Base-by-base conservation (phyloP, 768 basidiomycete genomes). In the Cantharellus cinnabarinus region DNA sequence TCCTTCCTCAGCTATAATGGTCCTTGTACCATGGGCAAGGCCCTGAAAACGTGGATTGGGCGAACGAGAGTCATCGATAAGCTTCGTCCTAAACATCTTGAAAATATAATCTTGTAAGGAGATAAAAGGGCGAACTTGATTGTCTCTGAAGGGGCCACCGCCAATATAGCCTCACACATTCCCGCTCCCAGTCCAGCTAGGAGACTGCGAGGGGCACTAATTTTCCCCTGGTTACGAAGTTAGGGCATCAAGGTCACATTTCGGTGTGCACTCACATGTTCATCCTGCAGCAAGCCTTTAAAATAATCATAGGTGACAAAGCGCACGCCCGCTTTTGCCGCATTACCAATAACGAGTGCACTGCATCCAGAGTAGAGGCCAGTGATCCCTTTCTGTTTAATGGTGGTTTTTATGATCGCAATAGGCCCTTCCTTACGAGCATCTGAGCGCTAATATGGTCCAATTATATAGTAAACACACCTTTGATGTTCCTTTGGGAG, bases 61-160 rank as follows among this genome's bases (percentile, higher is more conserved):
- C 20, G 82, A 80, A 68, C 90, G 89, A 2, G 89, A 80, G 64
- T 98, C 95, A 66, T 91, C 91, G 60, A 99, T 93, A 59, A 98
- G 78, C 68, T 99, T 99, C 34, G 95, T 99, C 68, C 94, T 98
- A 63, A 4, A n/a, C 1, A 38, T 41, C 34, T 38, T 57, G 60
- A 20, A 51, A 39, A 4, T 35, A 34, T 54, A 5, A 50, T 20
- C 39, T 10, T 29, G 4, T 5, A 3, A 61, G 41, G 42, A 50
- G n/a, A 10, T 50, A 50, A 2, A 58, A 37, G 10, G 35, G 14
- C 52, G 38, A 10, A 93, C 94, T 99, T 99, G 75, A 98, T 95
- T 0, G 94, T 98, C 69, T 99, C 94, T 7, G 89, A 91, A 2
- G 94, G 94, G 0, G 94, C 98, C 2, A 99, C 94, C 2, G 94